Evolutionary conservation across 192 early-diverging fungal genomes (phyloP).

Genomic region (Diversispora epigaea): DNA sequence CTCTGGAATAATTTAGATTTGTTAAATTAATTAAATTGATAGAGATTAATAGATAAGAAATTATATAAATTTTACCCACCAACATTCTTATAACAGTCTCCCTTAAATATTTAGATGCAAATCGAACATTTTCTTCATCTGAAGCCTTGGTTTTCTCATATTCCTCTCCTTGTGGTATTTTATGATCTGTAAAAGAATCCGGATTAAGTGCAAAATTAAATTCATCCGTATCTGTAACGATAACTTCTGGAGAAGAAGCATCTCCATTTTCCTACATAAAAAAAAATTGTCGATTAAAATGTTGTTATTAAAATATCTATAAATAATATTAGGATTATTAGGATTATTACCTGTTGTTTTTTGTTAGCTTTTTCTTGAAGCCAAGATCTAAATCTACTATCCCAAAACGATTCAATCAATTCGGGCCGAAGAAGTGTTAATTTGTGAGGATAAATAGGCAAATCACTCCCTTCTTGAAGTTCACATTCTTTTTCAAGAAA

Average conservation of each 20-base stretch:
- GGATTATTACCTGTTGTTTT: constrained; percentile 39
- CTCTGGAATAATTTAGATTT: too few species aligned
- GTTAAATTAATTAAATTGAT: constrained; percentile 22
- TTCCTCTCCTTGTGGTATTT: constrained; percentile 21
- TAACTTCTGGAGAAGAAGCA: background rate
- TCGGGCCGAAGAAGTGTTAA: constrained; percentile 84
- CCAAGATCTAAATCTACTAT: constrained; percentile 68
- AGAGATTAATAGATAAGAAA: constrained; percentile 13
- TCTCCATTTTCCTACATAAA: background rate
- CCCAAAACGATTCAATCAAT: constrained; percentile 82
- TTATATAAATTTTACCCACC: constrained; percentile 39
- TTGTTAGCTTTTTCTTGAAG: constrained; percentile 56
- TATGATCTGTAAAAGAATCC: constrained; percentile 41
- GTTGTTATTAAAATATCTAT: background rate
- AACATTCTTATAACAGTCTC: constrained; percentile 64
- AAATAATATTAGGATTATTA: background rate
- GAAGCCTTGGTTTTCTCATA: constrained; percentile 35
- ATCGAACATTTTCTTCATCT: constrained; percentile 51
- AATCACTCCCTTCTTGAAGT: constrained; percentile 48
- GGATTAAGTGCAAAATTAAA: constrained; percentile 59
- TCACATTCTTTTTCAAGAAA: constrained; percentile 75
- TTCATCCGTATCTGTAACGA: constrained; percentile 2
- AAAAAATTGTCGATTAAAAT: background rate
- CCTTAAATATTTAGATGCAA: constrained; percentile 74
- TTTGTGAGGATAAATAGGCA: constrained; percentile 83